Percentiles rank a stretch among this genome's conserved stretches.
These are phyloP conservation scores for Aaosphaeria pasadenensis DNA, from an alignment of 2,329 filamentous ascomycete species.

Conservation along the genomic window DNA sequence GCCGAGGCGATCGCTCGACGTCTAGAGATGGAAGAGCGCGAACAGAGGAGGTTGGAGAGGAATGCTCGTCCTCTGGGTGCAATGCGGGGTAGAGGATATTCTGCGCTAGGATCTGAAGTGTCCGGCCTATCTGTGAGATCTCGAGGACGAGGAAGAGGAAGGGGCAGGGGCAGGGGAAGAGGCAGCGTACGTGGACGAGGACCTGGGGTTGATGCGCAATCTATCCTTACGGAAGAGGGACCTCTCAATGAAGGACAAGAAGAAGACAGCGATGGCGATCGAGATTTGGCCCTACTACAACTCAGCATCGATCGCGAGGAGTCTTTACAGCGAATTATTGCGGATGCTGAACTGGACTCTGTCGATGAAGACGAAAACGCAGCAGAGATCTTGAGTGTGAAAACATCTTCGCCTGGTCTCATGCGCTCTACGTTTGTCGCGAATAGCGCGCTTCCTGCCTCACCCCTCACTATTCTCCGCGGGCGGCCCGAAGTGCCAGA, in stretches of 20 bases:
- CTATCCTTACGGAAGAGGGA: background rate
- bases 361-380: conserved; percentile 2
- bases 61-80: conserved; percentile 15
- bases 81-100: conserved; percentile 10
- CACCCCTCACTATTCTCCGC: conserved; percentile 10
- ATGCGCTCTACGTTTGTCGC: conserved; percentile 28
- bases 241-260: background rate
- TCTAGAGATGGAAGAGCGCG: conserved; percentile 18
- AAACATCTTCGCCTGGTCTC: conserved; percentile 16
- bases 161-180: conserved; percentile 10
- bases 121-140: background rate
- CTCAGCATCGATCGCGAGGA: background rate
- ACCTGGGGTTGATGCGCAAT: background rate
- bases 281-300: too few species aligned
- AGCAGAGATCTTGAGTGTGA: background rate
- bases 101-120: conserved; percentile 2
- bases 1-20: conserved; percentile 17
- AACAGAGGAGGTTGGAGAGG: conserved; percentile 15
- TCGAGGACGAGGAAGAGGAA: conserved; percentile 5
- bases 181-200: conserved; percentile 9
- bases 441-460: conserved; percentile 26
- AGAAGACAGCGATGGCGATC: background rate
- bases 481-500: conserved; percentile 4
- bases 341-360: conserved; percentile 13
- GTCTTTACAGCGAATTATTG: conserved; percentile 5